Percentiles rank a stretch among this genome's conserved stretches.
phyloP scores from a whole-genome alignment of 164 flowering plant genomes.

The Vitis cinerea region DNA sequence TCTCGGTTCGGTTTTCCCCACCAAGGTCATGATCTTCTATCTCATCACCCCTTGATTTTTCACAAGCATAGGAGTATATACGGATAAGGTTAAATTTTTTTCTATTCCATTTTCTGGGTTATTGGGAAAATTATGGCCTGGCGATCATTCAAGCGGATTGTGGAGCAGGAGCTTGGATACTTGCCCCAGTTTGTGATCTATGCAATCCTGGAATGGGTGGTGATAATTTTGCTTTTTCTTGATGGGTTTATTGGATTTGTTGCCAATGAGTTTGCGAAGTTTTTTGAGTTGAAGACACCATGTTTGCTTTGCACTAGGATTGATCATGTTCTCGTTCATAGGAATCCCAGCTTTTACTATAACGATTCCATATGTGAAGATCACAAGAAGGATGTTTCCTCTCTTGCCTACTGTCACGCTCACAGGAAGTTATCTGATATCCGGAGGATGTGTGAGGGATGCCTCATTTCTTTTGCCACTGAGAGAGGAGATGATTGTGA shows the following conservation, averaged over 20 bases:
- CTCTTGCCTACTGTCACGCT: slow-evolving; percentile 67
- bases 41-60: slow-evolving; percentile 5
- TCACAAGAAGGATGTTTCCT: slow-evolving; percentile 72
- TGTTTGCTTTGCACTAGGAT: slow-evolving; percentile 82
- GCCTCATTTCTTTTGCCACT: slow-evolving; percentile 76
- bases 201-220: slow-evolving; percentile 71
- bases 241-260: slow-evolving; percentile 67
- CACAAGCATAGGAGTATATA: too few species aligned
- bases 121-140: slow-evolving; percentile 23
- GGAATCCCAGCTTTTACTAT: slow-evolving; percentile 48
- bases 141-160: slow-evolving; percentile 36
- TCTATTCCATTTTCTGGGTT: not conserved
- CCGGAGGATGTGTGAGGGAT: slow-evolving; percentile 69
- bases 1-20: slow-evolving; percentile 33
- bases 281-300: slow-evolving; percentile 67
- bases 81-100: not conserved
- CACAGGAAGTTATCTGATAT: slow-evolving; percentile 72
- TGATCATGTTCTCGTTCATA: slow-evolving; percentile 50
- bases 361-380: slow-evolving; percentile 67
- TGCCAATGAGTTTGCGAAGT: slow-evolving; percentile 56
- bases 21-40: slow-evolving; percentile 54
- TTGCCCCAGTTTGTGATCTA: slow-evolving; percentile 53
- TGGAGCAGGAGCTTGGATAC: slow-evolving; percentile 60
- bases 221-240: slow-evolving; percentile 60
- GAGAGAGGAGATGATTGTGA: slow-evolving; percentile 57